These are phyloP conservation scores for Sphagnum magellanicum DNA, from an alignment of 228 moss, liverwort and hornwort genomes.

Conservation along the genomic window DNA sequence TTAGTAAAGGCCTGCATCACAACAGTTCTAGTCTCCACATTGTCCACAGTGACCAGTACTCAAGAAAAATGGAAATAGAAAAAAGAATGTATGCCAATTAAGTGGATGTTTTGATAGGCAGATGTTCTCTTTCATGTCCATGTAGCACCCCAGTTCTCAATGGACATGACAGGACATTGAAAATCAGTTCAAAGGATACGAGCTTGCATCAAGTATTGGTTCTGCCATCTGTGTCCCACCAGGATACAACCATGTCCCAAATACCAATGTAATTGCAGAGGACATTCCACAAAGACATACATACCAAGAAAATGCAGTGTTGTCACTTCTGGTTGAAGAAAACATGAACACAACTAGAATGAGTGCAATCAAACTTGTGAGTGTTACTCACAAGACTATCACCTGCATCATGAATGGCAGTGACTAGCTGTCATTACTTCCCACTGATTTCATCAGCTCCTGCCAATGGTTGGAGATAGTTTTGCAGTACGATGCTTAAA, in stretches of 20 bases:
- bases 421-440: too few species aligned
- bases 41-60: too few species aligned
- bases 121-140: neutral
- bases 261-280: too few species aligned
- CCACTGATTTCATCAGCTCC: too few species aligned
- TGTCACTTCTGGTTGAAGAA: too few species aligned
- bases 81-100: neutral
- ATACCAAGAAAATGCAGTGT: too few species aligned
- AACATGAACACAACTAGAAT: neutral
- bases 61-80: neutral
- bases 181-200: slow-evolving; percentile 21
- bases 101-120: neutral
- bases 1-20: slow-evolving; percentile 10
- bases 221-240: slow-evolving; percentile 39
- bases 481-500: too few species aligned
- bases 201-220: slow-evolving; percentile 64
- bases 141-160: neutral
- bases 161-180: too few species aligned
- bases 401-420: too few species aligned
- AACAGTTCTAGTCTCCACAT: neutral
- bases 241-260: neutral
- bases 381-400: neutral
- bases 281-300: too few species aligned
- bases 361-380: neutral
- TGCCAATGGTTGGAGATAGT: too few species aligned